Conservation (phyloP, 306 rosid genomes). For the peach (Prunus persica) region Prunus_persica_NCBIv2 NC_034014.1:19622001-19622500, state of each 20-base stretch:
- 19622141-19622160: neutral
- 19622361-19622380: neutral
- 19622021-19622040: neutral
- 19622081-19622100: neutral
- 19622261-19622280: neutral
- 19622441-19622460: neutral
- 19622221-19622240: neutral
- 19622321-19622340: neutral
- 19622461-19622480: neutral
- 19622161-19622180: neutral
- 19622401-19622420: neutral
- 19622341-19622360: neutral
- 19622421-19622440: neutral
- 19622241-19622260: neutral
- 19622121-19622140: neutral
- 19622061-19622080: neutral
- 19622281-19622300: neutral
- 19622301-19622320: neutral
- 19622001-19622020: neutral
- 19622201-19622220: neutral
- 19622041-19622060: neutral
- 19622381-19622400: neutral
- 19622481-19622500: neutral
- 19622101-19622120: neutral
- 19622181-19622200: neutral